Percentiles rank a stretch among this genome's conserved stretches.
Evolutionary conservation across 164 flowering plant species (phyloP).

Genomic region (Vitis cinerea): DNA sequence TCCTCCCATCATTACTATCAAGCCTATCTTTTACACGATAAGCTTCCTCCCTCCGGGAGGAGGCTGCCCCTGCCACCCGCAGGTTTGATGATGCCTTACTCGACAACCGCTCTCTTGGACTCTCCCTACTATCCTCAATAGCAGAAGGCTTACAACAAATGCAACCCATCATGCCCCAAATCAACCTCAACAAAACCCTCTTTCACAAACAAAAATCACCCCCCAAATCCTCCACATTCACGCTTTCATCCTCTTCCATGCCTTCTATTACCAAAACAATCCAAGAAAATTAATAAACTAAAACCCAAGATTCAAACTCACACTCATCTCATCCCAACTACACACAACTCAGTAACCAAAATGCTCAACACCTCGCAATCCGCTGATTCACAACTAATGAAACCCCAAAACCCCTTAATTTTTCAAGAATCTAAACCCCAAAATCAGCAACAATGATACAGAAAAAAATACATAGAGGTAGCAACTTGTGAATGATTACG

Average conservation of each 20-base stretch:
- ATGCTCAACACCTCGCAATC: not conserved
- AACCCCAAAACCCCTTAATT: not conserved
- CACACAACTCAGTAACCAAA: not conserved
- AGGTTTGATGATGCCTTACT: conserved; percentile 45
- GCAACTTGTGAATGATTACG: not conserved
- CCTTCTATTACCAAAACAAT: conserved; percentile 13
- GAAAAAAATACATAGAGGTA: not conserved
- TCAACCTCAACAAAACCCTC: conserved; percentile 11
- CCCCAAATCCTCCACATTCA: conserved; percentile 3
- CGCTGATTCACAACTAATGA: not conserved
- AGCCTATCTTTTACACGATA: conserved; percentile 36
- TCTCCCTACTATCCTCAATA: conserved; percentile 74
- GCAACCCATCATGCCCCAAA: conserved; percentile 59
- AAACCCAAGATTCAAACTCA: not conserved
- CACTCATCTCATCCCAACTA: not conserved
- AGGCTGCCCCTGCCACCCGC: conserved; percentile 35
- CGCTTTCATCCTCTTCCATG: conserved; percentile 21
- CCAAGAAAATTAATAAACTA: not conserved
- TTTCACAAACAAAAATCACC: conserved; percentile 12
- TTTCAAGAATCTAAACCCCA: not conserved
- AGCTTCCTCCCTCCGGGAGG: conserved; percentile 60
- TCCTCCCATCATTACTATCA: conserved; percentile 52
- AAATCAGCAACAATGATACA: not conserved
- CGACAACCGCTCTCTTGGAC: conserved; percentile 59
- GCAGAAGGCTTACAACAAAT: conserved; percentile 75